A percentile compares a stretch with the other conserved stretches of the same genome.
phyloP scores from a whole-genome alignment of 2,329 filamentous ascomycete genomes.

The Trichoderma simmonsii region DNA sequence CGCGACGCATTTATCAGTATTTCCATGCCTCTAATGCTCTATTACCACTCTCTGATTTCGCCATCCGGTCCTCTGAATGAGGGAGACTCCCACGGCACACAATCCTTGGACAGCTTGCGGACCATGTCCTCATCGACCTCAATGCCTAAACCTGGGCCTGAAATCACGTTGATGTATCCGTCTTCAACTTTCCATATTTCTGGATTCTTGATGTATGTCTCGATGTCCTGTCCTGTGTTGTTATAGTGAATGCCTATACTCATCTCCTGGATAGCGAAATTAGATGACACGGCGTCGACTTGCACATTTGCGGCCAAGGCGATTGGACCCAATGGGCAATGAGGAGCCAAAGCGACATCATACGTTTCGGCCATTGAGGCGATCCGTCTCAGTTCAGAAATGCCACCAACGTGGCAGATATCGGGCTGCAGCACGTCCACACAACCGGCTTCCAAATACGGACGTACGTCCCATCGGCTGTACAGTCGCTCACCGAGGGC shows the following conservation, averaged over 20 bases:
- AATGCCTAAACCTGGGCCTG: slow-evolving; percentile 63
- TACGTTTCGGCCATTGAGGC: slow-evolving; percentile 70
- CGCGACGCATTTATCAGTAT: neutral
- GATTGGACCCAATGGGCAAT: slow-evolving; percentile 71
- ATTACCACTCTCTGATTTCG: slow-evolving; percentile 64
- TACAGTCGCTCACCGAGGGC: slow-evolving; percentile 71
- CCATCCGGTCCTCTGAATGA: slow-evolving; percentile 67
- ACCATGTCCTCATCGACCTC: slow-evolving; percentile 69
- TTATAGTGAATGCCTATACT: slow-evolving; percentile 79
- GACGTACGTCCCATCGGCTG: slow-evolving; percentile 69
- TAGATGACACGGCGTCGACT: slow-evolving; percentile 57
- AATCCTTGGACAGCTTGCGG: slow-evolving; percentile 53
- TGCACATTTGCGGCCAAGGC: slow-evolving; percentile 70
- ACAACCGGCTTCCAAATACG: slow-evolving; percentile 63
- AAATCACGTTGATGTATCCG: slow-evolving; percentile 61
- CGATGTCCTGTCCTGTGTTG: slow-evolving; percentile 60
- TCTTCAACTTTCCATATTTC: slow-evolving; percentile 64
- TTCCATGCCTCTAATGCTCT: neutral
- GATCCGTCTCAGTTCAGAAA: slow-evolving; percentile 67
- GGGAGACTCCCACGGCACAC: slow-evolving; percentile 62
- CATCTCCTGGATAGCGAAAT: slow-evolving; percentile 76
- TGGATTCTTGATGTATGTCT: slow-evolving; percentile 63
- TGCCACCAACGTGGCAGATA: slow-evolving; percentile 68
- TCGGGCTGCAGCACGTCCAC: slow-evolving; percentile 74
- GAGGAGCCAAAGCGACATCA: slow-evolving; percentile 69